phyloP scores from a whole-genome alignment of 2,329 filamentous ascomycete genomes.

The Hypoxylon sp. region DNA sequence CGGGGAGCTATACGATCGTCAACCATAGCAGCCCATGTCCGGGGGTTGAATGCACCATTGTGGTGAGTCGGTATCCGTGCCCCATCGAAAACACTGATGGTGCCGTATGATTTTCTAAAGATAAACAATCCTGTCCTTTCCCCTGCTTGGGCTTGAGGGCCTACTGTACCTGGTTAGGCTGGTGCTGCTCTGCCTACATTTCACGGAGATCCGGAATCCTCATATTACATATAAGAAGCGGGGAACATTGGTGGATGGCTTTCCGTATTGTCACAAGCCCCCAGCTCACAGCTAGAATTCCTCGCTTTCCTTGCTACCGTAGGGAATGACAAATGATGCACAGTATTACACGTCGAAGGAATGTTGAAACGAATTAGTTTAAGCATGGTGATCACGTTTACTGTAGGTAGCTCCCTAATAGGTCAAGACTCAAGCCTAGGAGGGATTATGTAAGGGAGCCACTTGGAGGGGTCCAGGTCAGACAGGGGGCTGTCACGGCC shows the following conservation, averaged over 20 bases:
- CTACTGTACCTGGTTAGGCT: neutral
- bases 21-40: neutral
- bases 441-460: neutral
- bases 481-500: neutral
- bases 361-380: neutral
- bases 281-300: neutral
- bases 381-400: neutral
- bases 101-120: neutral
- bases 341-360: neutral
- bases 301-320: neutral
- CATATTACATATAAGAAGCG: neutral
- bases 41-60: neutral
- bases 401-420: too few relatives aligned
- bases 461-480: slow-evolving; percentile 15
- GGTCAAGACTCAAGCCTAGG: neutral
- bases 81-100: neutral
- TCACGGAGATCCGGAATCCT: neutral
- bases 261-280: neutral
- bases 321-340: neutral
- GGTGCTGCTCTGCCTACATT: neutral
- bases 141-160: too few relatives aligned
- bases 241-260: neutral
- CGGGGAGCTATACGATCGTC: slow-evolving; percentile 10
- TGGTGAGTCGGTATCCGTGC: neutral
- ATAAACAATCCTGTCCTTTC: neutral